Evolutionary conservation across 768 basidiomycete species (phyloP).

Genomic region (Phylloporus arenicola): DNA sequence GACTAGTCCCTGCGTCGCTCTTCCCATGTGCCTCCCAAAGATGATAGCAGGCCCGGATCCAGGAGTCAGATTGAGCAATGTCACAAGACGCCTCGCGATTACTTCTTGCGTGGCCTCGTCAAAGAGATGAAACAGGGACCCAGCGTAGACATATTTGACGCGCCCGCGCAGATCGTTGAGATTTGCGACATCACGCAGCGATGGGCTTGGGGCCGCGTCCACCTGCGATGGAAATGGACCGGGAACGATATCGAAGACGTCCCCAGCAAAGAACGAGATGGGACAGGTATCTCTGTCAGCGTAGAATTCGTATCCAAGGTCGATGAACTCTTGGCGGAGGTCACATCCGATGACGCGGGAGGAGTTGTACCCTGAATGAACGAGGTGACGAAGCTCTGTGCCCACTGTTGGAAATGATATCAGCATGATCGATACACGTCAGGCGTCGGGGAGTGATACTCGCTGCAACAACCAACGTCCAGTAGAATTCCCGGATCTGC

Average conservation of each 20-base stretch:
- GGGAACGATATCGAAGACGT: constrained; percentile 24
- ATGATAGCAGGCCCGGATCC: constrained; percentile 24
- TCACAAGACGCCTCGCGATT: constrained; percentile 25
- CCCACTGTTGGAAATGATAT: not conserved
- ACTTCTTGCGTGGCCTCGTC: constrained; percentile 30
- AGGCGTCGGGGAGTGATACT: not conserved
- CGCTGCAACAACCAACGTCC: not conserved
- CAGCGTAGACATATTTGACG: constrained; percentile 28
- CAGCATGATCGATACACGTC: not conserved
- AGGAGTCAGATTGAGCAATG: constrained; percentile 17
- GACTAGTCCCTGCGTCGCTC: constrained; percentile 20
- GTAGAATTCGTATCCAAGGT: not conserved
- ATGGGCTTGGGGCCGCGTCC: not conserved
- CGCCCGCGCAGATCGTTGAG: constrained; percentile 22
- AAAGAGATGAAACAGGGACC: constrained; percentile 34
- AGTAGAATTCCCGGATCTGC: not conserved
- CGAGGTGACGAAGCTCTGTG: not conserved
- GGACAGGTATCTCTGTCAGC: not conserved
- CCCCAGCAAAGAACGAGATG: constrained; percentile 28
- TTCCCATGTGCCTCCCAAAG: constrained; percentile 32
- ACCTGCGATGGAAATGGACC: constrained; percentile 1
- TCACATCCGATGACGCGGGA: not conserved
- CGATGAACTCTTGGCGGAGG: not conserved
- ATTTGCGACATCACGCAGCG: constrained; percentile 4
- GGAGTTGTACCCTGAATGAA: not conserved